phyloP scores from a whole-genome alignment of 2,329 filamentous ascomycete genomes.

The Allantophomopsis cytisporea region DNA sequence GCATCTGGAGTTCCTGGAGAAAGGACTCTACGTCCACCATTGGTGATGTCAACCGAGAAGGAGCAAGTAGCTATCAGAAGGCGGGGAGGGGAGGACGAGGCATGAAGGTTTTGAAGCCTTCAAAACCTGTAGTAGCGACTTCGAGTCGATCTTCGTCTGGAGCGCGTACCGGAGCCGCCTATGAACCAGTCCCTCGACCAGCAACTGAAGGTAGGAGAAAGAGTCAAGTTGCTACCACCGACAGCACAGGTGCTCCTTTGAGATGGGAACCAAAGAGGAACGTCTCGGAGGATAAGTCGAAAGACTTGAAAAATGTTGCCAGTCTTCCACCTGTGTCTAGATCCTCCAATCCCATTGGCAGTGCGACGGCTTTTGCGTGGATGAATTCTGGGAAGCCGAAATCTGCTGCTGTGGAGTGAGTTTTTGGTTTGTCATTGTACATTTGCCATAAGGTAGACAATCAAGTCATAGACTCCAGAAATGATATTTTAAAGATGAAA shows the following conservation, averaged over 20 bases:
- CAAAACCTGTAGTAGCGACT: slow-evolving; percentile 38
- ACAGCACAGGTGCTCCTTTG: slow-evolving; percentile 10
- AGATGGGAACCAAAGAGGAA: slow-evolving; percentile 40
- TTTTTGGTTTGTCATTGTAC: no score
- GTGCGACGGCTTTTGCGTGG: slow-evolving; percentile 91
- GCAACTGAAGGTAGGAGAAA: slow-evolving; percentile 39
- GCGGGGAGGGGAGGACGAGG: slow-evolving; percentile 50
- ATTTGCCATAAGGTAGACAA: no score
- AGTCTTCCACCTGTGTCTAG: slow-evolving; percentile 25
- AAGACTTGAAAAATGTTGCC: slow-evolving; percentile 6
- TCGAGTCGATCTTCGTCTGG: slow-evolving; percentile 20
- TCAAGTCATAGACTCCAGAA: no score
- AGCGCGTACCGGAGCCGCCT: slow-evolving; percentile 33
- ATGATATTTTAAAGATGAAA: no score
- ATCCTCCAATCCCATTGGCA: slow-evolving; percentile 71
- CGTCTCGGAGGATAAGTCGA: slow-evolving; percentile 19
- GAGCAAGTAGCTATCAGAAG: slow-evolving; percentile 50
- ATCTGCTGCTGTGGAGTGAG: slow-evolving; percentile 8
- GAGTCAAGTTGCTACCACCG: slow-evolving; percentile 28
- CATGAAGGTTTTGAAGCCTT: slow-evolving; percentile 85
- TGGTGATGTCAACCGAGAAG: slow-evolving; percentile 36
- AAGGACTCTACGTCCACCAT: slow-evolving; percentile 21
- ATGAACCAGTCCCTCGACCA: slow-evolving; percentile 31
- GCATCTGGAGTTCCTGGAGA: slow-evolving; percentile 62
- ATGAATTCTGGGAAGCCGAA: slow-evolving; percentile 48